Conservation (phyloP, 2,329 filamentous ascomycete genomes). For the Pleomassaria siparia region DNA sequence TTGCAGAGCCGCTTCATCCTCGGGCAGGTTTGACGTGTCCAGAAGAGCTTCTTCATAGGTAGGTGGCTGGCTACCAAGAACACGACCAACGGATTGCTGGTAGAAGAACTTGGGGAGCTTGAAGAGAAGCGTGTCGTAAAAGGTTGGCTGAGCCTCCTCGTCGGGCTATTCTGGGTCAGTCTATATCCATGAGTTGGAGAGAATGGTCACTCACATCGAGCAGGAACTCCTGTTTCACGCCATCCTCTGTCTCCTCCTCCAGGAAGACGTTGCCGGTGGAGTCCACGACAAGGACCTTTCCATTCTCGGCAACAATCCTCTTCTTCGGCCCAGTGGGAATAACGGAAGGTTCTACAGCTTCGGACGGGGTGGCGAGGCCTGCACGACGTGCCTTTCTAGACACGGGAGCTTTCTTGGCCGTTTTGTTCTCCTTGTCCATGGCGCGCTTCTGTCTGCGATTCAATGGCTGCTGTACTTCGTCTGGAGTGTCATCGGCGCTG, state of each 20-base stretch:
- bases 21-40: conserved; percentile 38
- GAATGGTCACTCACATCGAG: conserved; percentile 81
- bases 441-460: conserved; percentile 87
- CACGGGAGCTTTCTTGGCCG: conserved; percentile 54
- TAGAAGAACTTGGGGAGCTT: conserved; percentile 76
- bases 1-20: conserved; percentile 45
- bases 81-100: conserved; percentile 49
- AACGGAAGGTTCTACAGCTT: conserved; percentile 48
- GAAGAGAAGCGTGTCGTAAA: conserved; percentile 80
- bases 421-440: conserved; percentile 82
- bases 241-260: conserved; percentile 89
- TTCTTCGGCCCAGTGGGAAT: conserved; percentile 77
- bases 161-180: conserved; percentile 59
- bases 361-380: conserved; percentile 57
- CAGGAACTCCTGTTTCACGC: conserved; percentile 77
- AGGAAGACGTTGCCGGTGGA: conserved; percentile 89
- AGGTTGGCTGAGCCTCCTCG: conserved; percentile 74
- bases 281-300: conserved; percentile 92
- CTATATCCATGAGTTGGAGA: neutral
- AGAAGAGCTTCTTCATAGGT: conserved; percentile 40
- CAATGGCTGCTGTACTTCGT: conserved; percentile 59
- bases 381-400: conserved; percentile 59
- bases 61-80: conserved; percentile 44
- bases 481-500: conserved; percentile 48
- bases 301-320: conserved; percentile 89